Evolutionary conservation across 2,329 filamentous ascomycete species (phyloP).

Genomic region (Mariannaea sp.): DNA sequence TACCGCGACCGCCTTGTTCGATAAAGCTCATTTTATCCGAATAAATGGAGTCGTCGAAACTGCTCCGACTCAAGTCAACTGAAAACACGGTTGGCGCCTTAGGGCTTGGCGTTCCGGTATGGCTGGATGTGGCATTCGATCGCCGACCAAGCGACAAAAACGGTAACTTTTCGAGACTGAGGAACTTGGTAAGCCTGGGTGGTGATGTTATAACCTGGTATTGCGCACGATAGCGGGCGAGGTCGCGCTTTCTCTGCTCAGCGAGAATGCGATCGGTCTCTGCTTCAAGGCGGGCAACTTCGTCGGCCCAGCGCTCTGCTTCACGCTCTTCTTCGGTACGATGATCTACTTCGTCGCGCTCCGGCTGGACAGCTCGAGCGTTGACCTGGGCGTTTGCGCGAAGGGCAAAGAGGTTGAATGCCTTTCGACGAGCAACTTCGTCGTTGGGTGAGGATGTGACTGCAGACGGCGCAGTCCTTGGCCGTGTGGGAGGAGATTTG

Average conservation of each 20-base stretch:
- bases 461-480: constrained; percentile 20
- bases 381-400: constrained; percentile 29
- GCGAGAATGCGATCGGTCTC: constrained; percentile 55
- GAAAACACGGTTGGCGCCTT: constrained; percentile 44
- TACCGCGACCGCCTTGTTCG: constrained; percentile 51
- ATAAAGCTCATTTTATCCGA: constrained; percentile 47
- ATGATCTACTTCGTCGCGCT: constrained; percentile 23
- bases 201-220: constrained; percentile 41
- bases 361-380: constrained; percentile 26
- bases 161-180: constrained; percentile 55
- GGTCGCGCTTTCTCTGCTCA: constrained; percentile 56
- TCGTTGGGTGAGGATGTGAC: constrained; percentile 24
- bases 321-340: constrained; percentile 28
- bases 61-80: constrained; percentile 43
- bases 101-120: constrained; percentile 42
- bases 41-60: constrained; percentile 38
- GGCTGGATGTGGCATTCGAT: constrained; percentile 41
- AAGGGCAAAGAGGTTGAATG: constrained; percentile 31
- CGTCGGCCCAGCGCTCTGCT: constrained; percentile 43
- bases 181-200: constrained; percentile 40
- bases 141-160: constrained; percentile 51
- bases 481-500: constrained; percentile 21
- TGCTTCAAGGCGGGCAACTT: constrained; percentile 51
- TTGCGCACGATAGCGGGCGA: constrained; percentile 51
- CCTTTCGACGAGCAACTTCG: constrained; percentile 31